These are phyloP conservation scores for Ganoderma boninense DNA, from an alignment of 1,284 basidiomycete species.

Conservation along the genomic window DNA sequence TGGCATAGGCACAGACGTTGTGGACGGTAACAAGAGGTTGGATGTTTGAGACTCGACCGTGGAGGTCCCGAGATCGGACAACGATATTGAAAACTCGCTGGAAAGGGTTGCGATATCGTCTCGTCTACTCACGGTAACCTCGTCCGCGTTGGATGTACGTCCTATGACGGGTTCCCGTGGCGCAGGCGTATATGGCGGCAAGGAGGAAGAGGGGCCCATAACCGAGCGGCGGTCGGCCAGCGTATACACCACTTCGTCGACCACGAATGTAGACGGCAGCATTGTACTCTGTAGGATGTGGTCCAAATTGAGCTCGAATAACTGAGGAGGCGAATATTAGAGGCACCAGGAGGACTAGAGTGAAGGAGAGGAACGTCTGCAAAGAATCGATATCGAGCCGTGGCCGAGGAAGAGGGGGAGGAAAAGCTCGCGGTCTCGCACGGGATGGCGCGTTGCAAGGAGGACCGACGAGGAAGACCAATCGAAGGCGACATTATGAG, in stretches of 20 bases:
- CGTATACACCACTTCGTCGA: slow-evolving; percentile 8
- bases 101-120: background rate
- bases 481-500: background rate
- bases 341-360: background rate
- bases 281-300: background rate
- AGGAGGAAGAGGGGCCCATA: too few species aligned
- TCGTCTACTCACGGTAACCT: background rate
- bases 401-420: background rate
- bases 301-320: background rate
- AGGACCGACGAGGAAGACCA: background rate
- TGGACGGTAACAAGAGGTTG: background rate
- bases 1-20: background rate
- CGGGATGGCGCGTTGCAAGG: background rate
- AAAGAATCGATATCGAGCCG: background rate
- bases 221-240: background rate
- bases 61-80: background rate
- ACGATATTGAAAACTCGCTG: background rate
- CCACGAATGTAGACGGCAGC: background rate
- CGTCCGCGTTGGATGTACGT: background rate
- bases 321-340: background rate
- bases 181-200: background rate
- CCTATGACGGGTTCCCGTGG: too few species aligned
- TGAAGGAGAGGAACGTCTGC: background rate
- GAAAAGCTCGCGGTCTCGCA: background rate
- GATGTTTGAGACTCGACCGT: background rate